Evolutionary conservation across 129 eudicot genomes (phyloP).

Genomic region (Flaveria sonorensis): DNA sequence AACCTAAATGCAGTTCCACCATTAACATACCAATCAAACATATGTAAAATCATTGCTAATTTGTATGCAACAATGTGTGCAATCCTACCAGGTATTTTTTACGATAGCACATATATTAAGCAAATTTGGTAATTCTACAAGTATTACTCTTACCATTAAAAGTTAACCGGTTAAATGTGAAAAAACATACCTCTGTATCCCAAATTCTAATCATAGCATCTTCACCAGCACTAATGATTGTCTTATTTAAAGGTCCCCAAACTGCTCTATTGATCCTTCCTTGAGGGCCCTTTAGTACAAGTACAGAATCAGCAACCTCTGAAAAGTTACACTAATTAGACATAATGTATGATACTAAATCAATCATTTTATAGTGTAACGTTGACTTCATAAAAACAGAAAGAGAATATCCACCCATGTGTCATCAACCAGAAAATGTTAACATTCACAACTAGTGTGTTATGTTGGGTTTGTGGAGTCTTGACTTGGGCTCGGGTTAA

Average conservation of each 20-base stretch:
- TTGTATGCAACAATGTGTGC: neutral
- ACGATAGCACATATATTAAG: neutral
- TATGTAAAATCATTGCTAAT: neutral
- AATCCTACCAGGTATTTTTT: neutral
- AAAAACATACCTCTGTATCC: conserved; percentile 80
- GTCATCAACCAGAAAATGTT: neutral
- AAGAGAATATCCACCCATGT: neutral
- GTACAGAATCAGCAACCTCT: conserved; percentile 77
- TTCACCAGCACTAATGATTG: conserved; percentile 87
- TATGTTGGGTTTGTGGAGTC: too few relatives aligned
- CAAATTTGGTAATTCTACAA: conserved; percentile 15
- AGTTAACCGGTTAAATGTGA: neutral
- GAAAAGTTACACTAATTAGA: conserved; percentile 33
- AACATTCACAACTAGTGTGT: neutral
- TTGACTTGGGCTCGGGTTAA: too few relatives aligned
- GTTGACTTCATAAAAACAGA: neutral
- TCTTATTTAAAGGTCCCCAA: conserved; percentile 89
- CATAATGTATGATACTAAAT: neutral
- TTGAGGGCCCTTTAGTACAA: conserved; percentile 71
- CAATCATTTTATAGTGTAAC: neutral
- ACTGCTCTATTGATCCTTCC: conserved; percentile 92
- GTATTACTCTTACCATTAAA: neutral
- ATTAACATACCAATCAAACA: conserved; percentile 1
- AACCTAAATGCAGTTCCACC: conserved; percentile 2
- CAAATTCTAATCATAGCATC: conserved; percentile 82